Conservation (phyloP, 1,284 basidiomycete genomes). For the Pyrrhoderma noxium region DNA sequence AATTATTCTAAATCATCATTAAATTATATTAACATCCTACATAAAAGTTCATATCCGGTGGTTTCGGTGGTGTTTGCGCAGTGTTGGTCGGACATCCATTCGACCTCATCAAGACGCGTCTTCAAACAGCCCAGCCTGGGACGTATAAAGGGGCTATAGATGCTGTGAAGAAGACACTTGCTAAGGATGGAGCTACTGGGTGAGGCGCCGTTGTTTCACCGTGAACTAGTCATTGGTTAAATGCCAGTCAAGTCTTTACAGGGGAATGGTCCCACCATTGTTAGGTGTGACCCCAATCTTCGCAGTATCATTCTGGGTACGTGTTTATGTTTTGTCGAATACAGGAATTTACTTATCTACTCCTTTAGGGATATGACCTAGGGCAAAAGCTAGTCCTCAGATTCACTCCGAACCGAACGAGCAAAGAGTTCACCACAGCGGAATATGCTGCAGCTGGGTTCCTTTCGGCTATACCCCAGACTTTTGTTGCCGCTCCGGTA, state of each 20-base stretch:
- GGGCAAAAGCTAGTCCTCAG: slow-evolving; percentile 86
- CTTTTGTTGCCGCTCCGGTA: slow-evolving; percentile 88
- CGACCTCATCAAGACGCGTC: slow-evolving; percentile 91
- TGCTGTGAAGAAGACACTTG: slow-evolving; percentile 86
- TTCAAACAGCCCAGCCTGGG: slow-evolving; percentile 91
- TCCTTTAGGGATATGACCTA: slow-evolving; percentile 81
- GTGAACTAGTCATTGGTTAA: not conserved
- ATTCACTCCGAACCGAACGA: slow-evolving; percentile 61
- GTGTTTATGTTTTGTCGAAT: slow-evolving; percentile 22
- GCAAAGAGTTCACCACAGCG: slow-evolving; percentile 56
- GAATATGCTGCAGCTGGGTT: slow-evolving; percentile 94
- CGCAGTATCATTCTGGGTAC: slow-evolving; percentile 95
- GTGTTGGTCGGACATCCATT: slow-evolving; percentile 82
- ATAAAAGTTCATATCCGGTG: slow-evolving; percentile 41
- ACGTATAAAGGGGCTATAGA: slow-evolving; percentile 91
- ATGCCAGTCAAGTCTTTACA: slow-evolving; percentile 64
- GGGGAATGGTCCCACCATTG: slow-evolving; percentile 94
- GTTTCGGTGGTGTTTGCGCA: slow-evolving; percentile 49
- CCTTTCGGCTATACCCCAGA: slow-evolving; percentile 90
- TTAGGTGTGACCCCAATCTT: slow-evolving; percentile 98
- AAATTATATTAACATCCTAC: not conserved
- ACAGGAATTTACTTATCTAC: not conserved
- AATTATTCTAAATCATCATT: not conserved
- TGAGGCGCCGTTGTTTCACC: slow-evolving; percentile 30
- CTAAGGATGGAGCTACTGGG: slow-evolving; percentile 87